These are phyloP conservation scores for Pezicula radicicola DNA, from an alignment of 2,329 filamentous ascomycete species.

Conservation along the genomic window DNA sequence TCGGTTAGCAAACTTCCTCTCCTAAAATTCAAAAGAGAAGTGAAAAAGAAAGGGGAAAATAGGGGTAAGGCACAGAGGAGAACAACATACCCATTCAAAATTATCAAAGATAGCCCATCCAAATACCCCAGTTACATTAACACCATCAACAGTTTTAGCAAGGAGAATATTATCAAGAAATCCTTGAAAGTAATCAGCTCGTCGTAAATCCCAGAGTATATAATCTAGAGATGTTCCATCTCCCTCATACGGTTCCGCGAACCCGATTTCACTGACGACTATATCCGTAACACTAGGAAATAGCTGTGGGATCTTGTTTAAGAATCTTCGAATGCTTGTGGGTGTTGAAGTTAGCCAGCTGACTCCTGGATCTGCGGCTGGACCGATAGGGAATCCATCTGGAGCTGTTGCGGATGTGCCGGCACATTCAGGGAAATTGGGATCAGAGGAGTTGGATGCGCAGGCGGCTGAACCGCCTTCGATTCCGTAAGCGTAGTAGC, in stretches of 20 bases:
- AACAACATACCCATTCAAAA: conserved; percentile 37
- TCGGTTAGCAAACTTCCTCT: too few species aligned
- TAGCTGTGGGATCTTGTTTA: conserved; percentile 37
- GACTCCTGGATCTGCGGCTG: conserved; percentile 36
- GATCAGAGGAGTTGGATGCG: conserved; percentile 35
- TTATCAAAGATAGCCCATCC: conserved; percentile 53
- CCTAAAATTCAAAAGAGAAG: too few species aligned
- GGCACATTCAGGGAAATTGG: conserved; percentile 39
- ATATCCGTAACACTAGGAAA: conserved; percentile 39
- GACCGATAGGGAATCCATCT: conserved; percentile 41
- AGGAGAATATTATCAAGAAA: conserved; percentile 53
- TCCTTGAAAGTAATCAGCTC: conserved; percentile 45
- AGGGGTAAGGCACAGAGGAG: neutral
- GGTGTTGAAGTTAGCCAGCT: conserved; percentile 39
- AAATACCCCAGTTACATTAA: conserved; percentile 50
- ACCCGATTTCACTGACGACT: conserved; percentile 38
- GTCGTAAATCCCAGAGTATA: conserved; percentile 35
- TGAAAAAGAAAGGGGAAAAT: neutral
- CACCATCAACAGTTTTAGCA: conserved; percentile 52
- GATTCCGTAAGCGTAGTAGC: conserved; percentile 27
- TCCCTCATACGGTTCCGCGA: conserved; percentile 37
- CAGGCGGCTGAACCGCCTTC: conserved; percentile 34
- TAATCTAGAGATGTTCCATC: conserved; percentile 19
- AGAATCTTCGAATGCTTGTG: conserved; percentile 34
- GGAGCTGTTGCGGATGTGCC: conserved; percentile 28